Base-by-base conservation (phyloP, 2,329 filamentous ascomycete genomes). In the Cytospora leucostoma region DNA sequence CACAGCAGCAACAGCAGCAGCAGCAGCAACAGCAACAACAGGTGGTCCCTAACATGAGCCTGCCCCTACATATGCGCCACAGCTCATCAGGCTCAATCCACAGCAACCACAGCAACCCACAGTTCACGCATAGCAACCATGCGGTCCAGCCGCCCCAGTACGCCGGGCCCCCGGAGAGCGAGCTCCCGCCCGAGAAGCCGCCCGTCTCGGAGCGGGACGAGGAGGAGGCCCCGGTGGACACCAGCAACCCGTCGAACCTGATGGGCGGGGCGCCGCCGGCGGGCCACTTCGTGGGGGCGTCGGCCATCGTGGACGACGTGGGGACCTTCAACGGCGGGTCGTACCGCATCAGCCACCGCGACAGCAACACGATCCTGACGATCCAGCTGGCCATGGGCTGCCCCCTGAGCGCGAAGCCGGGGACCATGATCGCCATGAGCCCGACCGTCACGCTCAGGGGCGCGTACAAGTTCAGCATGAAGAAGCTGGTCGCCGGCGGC, bases 271-370 rank as follows among this genome's bases (percentile, higher is more conserved):
- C 77, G 4, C 80, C 78, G 12, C 72, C 76, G 7, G 75, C 78
- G 17, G 75, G 77, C 37, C 83, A 89, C 63, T 93, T 94, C 67
- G 74, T 81, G 7, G 91, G 90, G 35, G 86, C 84, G 0, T 76
- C 77, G 37, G 79, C 88, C 0, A 83, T 84, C 0, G 80, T 86
- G 35, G 95, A 98, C 74, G 93, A 97, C 69, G 86, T 96, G 1
- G 95, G 95, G n/a, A 95, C 90, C 0, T 99, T 98, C 80, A 98
- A 98, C 73, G 95, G 95, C 17, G 95, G 95, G 13, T 94, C 91
- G 72, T 99, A 94, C 74, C 85, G 95, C 51, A 93, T 98, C 73
- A 95, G 91, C 71, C 95, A 99, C 73, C 84, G 95, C 27, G 93
- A 97, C 75, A 89, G 87, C 64, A 99, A 98, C 74, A 93, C 91